Evolutionary conservation across 208 protist genomes (phyloP).

Genomic region (Trypanosoma platydactyli): DNA sequence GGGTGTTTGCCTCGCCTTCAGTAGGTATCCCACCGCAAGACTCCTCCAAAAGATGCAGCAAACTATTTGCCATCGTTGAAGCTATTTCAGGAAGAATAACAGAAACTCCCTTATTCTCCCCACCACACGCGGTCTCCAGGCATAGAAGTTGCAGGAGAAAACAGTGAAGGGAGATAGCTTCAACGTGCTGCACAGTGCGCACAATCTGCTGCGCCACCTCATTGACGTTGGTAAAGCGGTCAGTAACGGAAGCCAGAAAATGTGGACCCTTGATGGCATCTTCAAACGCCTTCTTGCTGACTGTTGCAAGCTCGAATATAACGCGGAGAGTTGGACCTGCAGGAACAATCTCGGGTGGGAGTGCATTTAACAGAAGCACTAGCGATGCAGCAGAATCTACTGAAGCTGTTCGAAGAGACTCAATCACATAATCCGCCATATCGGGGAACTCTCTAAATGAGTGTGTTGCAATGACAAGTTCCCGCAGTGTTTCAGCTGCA

Average conservation of each 20-base stretch:
- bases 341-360: constrained; percentile 24
- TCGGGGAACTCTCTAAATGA: constrained; percentile 1
- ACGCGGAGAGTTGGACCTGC: constrained; percentile 21
- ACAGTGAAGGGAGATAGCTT: constrained; percentile 21
- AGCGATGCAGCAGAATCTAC: constrained; percentile 27
- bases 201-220: constrained; percentile 25
- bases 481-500: constrained; percentile 32
- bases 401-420: constrained; percentile 34
- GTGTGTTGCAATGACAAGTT: constrained; percentile 3
- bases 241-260: constrained; percentile 16
- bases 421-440: constrained; percentile 45
- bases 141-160: constrained; percentile 29
- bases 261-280: constrained; percentile 22
- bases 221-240: constrained; percentile 24
- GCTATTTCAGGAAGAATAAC: constrained; percentile 17
- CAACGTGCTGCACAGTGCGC: constrained; percentile 7
- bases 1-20: constrained; percentile 1
- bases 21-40: constrained; percentile 4
- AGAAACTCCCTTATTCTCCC: neutral
- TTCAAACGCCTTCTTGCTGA: constrained; percentile 23
- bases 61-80: constrained; percentile 13
- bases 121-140: constrained; percentile 18
- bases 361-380: constrained; percentile 27
- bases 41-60: constrained; percentile 16
- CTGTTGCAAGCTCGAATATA: constrained; percentile 22